These are phyloP conservation scores for Phytophthora constricta DNA, from an alignment of 352 stramenopile species.

Conservation along the genomic window DNA sequence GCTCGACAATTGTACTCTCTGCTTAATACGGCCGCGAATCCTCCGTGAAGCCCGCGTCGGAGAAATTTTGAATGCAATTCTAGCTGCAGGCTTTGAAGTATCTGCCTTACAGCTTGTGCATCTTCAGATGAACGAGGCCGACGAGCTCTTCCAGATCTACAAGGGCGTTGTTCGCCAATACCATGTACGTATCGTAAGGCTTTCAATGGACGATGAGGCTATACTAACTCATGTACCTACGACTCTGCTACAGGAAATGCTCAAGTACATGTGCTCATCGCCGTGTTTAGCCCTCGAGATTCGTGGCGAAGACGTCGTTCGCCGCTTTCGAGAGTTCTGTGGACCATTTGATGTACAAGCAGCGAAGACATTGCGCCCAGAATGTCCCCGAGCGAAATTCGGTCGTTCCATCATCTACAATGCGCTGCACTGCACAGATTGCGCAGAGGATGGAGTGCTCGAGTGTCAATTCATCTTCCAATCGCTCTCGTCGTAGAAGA, in stretches of 20 bases:
- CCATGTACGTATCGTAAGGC: slow-evolving; percentile 45
- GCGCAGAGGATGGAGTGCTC: slow-evolving; percentile 89
- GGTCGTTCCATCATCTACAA: slow-evolving; percentile 88
- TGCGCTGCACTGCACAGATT: slow-evolving; percentile 94
- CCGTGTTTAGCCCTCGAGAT: slow-evolving; percentile 91
- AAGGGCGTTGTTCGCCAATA: slow-evolving; percentile 78
- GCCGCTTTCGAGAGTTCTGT: slow-evolving; percentile 79
- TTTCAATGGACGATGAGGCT: no score
- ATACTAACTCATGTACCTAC: no score
- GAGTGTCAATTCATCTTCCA: slow-evolving; percentile 93
- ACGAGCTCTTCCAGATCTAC: slow-evolving; percentile 93
- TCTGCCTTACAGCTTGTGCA: slow-evolving; percentile 89
- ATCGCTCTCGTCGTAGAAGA: slow-evolving; percentile 36
- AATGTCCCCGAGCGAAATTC: slow-evolving; percentile 89
- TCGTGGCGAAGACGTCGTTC: slow-evolving; percentile 81
- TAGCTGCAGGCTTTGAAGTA: slow-evolving; percentile 86
- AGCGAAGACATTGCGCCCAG: slow-evolving; percentile 84
- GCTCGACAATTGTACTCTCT: slow-evolving; percentile 72
- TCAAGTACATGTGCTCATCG: slow-evolving; percentile 92
- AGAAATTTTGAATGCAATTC: slow-evolving; percentile 82
- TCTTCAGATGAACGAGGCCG: slow-evolving; percentile 75
- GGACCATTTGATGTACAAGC: slow-evolving; percentile 92
- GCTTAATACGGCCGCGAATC: slow-evolving; percentile 65
- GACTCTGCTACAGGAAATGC: slow-evolving; percentile 59
- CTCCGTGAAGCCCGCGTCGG: slow-evolving; percentile 68